Evolutionary conservation across 805 yeast species (phyloP).

Genomic region (Ogataea salicorniae): DNA sequence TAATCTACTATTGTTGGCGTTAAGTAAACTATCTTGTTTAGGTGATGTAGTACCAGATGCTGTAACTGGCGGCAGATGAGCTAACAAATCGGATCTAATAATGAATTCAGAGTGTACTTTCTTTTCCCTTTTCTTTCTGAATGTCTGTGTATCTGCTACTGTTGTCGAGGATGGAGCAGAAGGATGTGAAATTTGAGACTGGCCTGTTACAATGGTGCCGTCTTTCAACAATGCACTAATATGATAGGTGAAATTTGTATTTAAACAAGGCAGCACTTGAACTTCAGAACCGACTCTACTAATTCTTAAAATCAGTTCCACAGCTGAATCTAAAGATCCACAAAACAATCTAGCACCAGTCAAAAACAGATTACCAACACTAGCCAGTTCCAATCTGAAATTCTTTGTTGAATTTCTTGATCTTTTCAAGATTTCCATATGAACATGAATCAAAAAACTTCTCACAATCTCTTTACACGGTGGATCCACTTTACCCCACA

Average conservation of each 20-base stretch:
- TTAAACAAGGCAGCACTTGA: slow-evolving; percentile 73
- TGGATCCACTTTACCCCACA: slow-evolving; percentile 60
- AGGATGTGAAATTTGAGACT: slow-evolving; percentile 92
- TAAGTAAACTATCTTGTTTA: background rate
- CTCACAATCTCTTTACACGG: slow-evolving; percentile 67
- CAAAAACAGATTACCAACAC: slow-evolving; percentile 77
- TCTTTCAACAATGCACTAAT: slow-evolving; percentile 69
- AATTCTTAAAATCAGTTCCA: slow-evolving; percentile 66
- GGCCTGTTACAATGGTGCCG: slow-evolving; percentile 80
- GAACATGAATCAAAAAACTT: slow-evolving; percentile 73
- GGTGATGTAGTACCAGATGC: slow-evolving; percentile 17
- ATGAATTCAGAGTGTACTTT: background rate
- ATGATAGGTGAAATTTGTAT: slow-evolving; percentile 80
- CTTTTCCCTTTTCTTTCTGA: background rate
- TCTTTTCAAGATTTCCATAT: slow-evolving; percentile 68
- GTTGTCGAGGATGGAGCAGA: slow-evolving; percentile 1
- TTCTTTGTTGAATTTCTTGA: slow-evolving; percentile 49
- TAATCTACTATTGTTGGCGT: background rate
- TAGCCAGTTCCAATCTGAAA: slow-evolving; percentile 72
- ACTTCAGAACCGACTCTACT: slow-evolving; percentile 49
- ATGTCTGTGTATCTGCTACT: background rate
- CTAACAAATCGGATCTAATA: slow-evolving; percentile 14
- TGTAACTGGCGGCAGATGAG: slow-evolving; percentile 19
- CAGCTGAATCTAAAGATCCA: slow-evolving; percentile 80
- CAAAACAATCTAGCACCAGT: slow-evolving; percentile 78